A percentile compares a stretch with the other conserved stretches of the same genome.
These are phyloP conservation scores for Wickerhamiella hasegawae DNA, from an alignment of 805 yeast species.

Conservation along the genomic window DNA sequence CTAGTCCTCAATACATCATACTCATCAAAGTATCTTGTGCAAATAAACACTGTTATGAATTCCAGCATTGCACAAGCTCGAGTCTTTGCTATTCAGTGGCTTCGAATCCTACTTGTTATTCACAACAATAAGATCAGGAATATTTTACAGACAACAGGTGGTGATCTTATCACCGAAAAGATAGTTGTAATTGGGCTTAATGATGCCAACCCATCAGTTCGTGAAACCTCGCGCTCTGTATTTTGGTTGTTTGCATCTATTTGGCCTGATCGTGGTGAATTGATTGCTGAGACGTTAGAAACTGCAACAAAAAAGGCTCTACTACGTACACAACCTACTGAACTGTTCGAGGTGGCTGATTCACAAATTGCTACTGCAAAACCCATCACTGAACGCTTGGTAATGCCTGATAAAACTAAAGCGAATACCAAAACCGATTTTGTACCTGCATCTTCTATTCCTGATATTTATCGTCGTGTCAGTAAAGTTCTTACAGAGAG, in stretches of 20 bases:
- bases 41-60: slow-evolving; percentile 33
- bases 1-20: slow-evolving; percentile 41
- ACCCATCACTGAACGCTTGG: background rate
- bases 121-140: slow-evolving; percentile 2
- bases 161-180: slow-evolving; percentile 30
- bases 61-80: slow-evolving; percentile 67
- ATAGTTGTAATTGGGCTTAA: slow-evolving; percentile 43
- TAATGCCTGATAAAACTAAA: background rate
- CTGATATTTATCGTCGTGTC: background rate
- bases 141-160: background rate
- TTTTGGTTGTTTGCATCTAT: slow-evolving; percentile 52
- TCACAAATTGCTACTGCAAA: background rate
- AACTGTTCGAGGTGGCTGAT: slow-evolving; percentile 1
- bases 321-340: slow-evolving; percentile 2
- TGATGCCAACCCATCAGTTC: slow-evolving; percentile 68
- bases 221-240: slow-evolving; percentile 56
- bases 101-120: slow-evolving; percentile 42
- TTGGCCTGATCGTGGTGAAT: slow-evolving; percentile 38
- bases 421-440: background rate
- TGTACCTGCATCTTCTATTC: background rate
- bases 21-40: slow-evolving; percentile 34
- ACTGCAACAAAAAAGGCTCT: slow-evolving; percentile 6
- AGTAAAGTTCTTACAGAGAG: background rate
- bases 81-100: slow-evolving; percentile 51
- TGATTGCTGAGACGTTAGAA: slow-evolving; percentile 18